These are phyloP conservation scores for Aspergillus amoenus DNA, from an alignment of 2,329 filamentous ascomycete genomes.

Conservation along the genomic window DNA sequence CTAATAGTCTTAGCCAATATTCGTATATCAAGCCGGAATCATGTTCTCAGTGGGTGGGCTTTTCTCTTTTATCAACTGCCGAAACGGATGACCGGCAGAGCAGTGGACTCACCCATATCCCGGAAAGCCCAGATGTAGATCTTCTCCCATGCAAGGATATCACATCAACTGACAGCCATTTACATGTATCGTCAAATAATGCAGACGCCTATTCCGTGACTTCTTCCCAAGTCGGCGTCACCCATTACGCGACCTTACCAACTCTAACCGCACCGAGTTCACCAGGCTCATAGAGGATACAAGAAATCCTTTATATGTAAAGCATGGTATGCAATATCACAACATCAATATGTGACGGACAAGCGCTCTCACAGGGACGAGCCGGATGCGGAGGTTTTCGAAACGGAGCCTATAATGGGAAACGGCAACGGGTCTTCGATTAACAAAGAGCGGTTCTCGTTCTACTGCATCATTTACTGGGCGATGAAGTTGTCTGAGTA, in stretches of 20 bases:
- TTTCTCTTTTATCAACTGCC: neutral
- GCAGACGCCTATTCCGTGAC: neutral
- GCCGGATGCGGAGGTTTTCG: conserved; percentile 21
- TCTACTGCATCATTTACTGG: neutral
- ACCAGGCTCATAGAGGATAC: neutral
- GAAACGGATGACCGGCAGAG: neutral
- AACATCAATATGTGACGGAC: neutral
- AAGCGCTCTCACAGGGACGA: neutral
- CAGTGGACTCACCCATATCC: conserved; percentile 2
- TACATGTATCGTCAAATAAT: too few species aligned
- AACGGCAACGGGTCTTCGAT: neutral
- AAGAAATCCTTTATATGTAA: neutral
- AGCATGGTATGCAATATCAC: neutral
- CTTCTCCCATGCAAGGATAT: conserved; percentile 16
- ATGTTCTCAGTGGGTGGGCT: neutral
- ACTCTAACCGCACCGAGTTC: neutral
- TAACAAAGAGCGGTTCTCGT: neutral
- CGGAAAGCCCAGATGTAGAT: conserved; percentile 24
- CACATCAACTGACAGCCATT: neutral
- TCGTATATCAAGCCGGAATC: neutral
- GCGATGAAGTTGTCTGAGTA: neutral
- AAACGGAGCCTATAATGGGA: conserved; percentile 21
- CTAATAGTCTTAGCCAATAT: neutral
- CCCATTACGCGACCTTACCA: too few species aligned
- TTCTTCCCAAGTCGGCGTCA: too few species aligned